Evolutionary conservation across 805 yeast species (phyloP).

Genomic region (Sugiyamaella marilandica): DNA sequence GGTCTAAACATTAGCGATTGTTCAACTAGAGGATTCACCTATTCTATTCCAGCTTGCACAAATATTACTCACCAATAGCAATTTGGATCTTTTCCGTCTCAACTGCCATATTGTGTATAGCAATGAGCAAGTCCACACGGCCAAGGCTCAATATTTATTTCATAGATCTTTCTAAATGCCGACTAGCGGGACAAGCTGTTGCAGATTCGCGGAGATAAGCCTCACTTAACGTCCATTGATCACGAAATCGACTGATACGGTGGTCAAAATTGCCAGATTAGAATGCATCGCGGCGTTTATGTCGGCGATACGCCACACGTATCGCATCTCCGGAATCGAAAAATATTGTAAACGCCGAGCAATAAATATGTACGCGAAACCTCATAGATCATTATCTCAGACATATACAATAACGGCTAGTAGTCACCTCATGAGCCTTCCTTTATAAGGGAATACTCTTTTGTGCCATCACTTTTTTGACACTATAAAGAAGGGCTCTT

Average conservation of each 20-base stretch:
- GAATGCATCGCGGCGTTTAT: not conserved
- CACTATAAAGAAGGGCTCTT: too few species aligned
- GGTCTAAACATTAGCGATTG: conserved; percentile 18
- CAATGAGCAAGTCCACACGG: too few species aligned
- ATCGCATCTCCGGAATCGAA: not conserved
- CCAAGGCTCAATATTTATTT: too few species aligned
- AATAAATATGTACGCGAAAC: not conserved
- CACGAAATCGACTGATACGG: not conserved
- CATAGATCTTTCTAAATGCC: too few species aligned
- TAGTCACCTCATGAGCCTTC: too few species aligned
- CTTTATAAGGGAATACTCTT: too few species aligned
- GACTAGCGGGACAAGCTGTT: not conserved
- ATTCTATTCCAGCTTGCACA: too few species aligned
- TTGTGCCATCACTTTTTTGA: too few species aligned
- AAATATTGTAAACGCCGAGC: conserved; percentile 1
- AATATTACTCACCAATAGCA: not conserved
- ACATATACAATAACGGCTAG: too few species aligned
- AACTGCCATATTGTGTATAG: not conserved
- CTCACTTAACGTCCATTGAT: not conserved
- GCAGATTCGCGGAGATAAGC: not conserved
- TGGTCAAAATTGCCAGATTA: not conserved
- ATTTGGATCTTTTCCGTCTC: not conserved
- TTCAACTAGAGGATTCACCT: too few species aligned
- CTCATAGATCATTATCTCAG: too few species aligned
- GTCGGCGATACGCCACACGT: conserved; percentile 1